Percentiles rank a stretch among this genome's conserved stretches.
Conservation (phyloP, 2,329 filamentous ascomycete species). For the Nigrospora osmanthi region DNA sequence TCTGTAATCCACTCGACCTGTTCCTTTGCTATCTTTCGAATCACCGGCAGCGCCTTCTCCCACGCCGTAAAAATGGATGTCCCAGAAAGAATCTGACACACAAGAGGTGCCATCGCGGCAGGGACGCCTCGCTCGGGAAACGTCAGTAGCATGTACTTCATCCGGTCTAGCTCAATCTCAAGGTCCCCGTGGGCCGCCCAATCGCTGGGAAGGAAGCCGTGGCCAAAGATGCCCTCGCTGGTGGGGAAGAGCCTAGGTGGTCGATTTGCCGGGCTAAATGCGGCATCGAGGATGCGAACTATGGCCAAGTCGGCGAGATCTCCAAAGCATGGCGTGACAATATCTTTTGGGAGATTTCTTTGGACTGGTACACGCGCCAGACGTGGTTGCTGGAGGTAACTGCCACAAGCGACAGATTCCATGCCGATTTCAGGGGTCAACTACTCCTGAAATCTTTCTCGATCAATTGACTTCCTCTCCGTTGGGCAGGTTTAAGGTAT, state of each 20-base stretch:
- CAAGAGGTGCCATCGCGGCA: background rate
- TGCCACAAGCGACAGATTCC: no score
- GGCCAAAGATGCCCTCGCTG: background rate
- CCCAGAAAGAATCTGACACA: background rate
- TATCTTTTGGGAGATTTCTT: background rate
- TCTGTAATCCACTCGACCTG: background rate
- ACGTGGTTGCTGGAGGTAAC: no score
- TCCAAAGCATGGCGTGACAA: background rate
- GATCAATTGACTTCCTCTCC: no score
- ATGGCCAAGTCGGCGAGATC: background rate
- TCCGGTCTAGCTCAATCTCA: background rate
- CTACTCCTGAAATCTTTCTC: no score
- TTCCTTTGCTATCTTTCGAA: background rate
- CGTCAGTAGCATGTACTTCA: background rate
- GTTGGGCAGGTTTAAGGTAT: no score
- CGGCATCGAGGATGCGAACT: background rate
- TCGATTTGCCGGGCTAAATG: background rate
- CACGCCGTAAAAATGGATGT: background rate
- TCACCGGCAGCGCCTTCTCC: background rate
- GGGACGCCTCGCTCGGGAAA: background rate
- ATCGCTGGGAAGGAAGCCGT: background rate
- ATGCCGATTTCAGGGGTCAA: no score
- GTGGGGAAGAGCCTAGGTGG: background rate
- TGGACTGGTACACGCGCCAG: background rate
- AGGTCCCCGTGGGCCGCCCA: background rate